Evolutionary conservation across 192 early-diverging fungal genomes (phyloP).

Genomic region (Mortierella hygrophila): DNA sequence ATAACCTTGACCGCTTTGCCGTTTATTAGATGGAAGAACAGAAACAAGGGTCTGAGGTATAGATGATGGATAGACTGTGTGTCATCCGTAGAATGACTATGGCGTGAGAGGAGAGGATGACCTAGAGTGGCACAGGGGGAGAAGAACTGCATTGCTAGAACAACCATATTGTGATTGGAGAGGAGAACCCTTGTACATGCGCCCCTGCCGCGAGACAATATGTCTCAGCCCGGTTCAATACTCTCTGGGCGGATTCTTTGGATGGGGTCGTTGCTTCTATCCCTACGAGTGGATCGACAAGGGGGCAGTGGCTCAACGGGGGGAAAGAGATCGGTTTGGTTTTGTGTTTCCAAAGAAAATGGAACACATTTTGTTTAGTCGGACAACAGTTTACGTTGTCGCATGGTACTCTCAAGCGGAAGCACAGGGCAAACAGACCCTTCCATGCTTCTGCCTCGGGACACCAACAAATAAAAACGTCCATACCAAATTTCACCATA

Average conservation of each 20-base stretch:
- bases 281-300: constrained; percentile 7
- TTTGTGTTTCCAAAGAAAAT: neutral
- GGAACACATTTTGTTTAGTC: neutral
- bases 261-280: neutral
- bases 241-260: neutral
- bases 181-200: neutral
- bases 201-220: neutral
- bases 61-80: neutral
- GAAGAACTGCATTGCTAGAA: neutral
- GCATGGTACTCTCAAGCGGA: neutral
- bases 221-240: constrained; percentile 6
- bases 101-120: neutral
- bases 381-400: neutral
- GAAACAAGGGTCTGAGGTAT: neutral
- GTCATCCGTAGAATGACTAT: neutral
- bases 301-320: neutral
- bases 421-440: neutral
- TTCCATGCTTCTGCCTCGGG: neutral
- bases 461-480: neutral
- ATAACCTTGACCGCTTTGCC: neutral
- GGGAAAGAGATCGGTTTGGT: neutral
- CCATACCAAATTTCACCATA: neutral
- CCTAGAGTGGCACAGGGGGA: neutral
- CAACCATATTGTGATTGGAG: neutral
- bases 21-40: neutral